These are phyloP conservation scores for Calcarisporium arbuscula DNA, from an alignment of 2,329 filamentous ascomycete genomes.

Conservation along the genomic window DNA sequence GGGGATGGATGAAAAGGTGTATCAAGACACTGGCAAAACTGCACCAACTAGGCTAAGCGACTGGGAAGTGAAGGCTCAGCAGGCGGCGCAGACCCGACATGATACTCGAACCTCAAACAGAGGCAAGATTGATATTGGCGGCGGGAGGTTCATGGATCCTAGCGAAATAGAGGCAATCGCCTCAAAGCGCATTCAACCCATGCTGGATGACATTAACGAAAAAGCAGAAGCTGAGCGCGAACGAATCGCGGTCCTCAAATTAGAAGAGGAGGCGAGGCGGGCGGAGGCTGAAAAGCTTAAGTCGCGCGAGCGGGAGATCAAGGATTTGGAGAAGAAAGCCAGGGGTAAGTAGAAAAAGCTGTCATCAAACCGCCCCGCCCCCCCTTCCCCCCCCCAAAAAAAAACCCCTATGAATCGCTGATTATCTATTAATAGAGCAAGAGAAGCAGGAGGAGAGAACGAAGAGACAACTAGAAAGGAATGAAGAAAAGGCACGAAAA, in stretches of 20 bases:
- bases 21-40: conserved; percentile 67
- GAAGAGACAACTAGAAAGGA: conserved; percentile 16
- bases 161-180: conserved; percentile 76
- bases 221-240: conserved; percentile 68
- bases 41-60: conserved; percentile 62
- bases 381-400: too few relatives aligned
- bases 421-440: conserved; percentile 30
- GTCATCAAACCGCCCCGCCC: too few relatives aligned
- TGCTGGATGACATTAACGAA: conserved; percentile 77
- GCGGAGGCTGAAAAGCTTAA: conserved; percentile 43
- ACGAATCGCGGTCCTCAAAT: conserved; percentile 57
- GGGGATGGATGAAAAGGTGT: conserved; percentile 76
- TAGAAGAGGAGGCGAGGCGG: conserved; percentile 51
- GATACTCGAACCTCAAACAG: conserved; percentile 51
- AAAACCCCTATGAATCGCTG: not conserved
- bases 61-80: conserved; percentile 73
- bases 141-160: conserved; percentile 73
- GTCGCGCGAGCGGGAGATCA: conserved; percentile 45
- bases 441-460: conserved; percentile 28
- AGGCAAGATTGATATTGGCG: conserved; percentile 63
- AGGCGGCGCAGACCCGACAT: conserved; percentile 59
- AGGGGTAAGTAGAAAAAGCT: conserved; percentile 57
- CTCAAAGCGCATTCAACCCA: conserved; percentile 68
- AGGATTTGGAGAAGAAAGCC: conserved; percentile 45
- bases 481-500: conserved; percentile 34